Conservation (phyloP, 306 rosid genomes). For the Vicia villosa region DNA sequence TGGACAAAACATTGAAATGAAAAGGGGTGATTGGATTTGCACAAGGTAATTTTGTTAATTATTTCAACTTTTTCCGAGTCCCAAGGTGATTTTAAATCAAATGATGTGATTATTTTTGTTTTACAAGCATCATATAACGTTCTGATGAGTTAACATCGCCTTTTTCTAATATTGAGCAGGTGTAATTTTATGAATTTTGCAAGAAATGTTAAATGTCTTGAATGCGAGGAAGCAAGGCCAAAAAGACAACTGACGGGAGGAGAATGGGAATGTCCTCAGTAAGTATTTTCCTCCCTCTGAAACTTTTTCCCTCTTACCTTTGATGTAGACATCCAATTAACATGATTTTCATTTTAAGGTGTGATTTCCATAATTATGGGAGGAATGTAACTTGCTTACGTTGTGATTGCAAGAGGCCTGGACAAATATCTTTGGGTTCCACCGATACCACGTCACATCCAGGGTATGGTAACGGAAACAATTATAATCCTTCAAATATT, state of each 20-base stretch:
- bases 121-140: slow-evolving; percentile 10
- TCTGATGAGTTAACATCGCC: slow-evolving; percentile 10
- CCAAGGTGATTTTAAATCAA: slow-evolving; percentile 1
- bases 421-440: slow-evolving; percentile 49
- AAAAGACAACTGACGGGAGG: slow-evolving; percentile 80
- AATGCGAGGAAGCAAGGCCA: slow-evolving; percentile 91
- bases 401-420: slow-evolving; percentile 92
- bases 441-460: slow-evolving; percentile 36
- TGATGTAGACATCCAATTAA: slow-evolving; percentile 33
- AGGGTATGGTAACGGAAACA: slow-evolving; percentile 48
- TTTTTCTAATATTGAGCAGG: slow-evolving; percentile 56
- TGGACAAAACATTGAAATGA: slow-evolving; percentile 78
- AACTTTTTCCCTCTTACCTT: slow-evolving; percentile 24
- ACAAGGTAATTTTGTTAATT: slow-evolving; percentile 53
- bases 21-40: slow-evolving; percentile 96
- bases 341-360: slow-evolving; percentile 52
- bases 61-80: slow-evolving; percentile 14
- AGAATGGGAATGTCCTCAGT: slow-evolving; percentile 99
- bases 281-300: slow-evolving; percentile 43
- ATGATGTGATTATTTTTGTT: slow-evolving; percentile 1
- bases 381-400: slow-evolving; percentile 73
- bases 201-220: slow-evolving; percentile 78
- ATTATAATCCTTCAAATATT: slow-evolving; percentile 40
- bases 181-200: slow-evolving; percentile 98
- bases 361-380: slow-evolving; percentile 85